Conservation (phyloP, 768 basidiomycete genomes). For the Xerocomellus intermedius region DNA sequence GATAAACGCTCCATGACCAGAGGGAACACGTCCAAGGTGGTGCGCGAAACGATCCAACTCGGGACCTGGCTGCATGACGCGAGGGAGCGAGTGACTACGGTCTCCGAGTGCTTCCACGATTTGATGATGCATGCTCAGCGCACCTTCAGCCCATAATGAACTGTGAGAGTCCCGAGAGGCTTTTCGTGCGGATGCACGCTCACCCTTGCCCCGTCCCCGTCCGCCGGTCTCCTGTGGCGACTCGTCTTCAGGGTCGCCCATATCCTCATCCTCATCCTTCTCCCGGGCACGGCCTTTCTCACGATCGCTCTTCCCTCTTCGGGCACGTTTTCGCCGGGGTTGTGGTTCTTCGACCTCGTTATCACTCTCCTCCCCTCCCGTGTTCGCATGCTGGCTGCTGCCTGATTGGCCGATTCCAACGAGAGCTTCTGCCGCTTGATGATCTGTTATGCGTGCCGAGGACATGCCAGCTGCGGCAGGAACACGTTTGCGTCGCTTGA, state of each 20-base stretch:
- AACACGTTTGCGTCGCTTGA: constrained; percentile 96
- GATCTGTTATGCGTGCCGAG: constrained; percentile 65
- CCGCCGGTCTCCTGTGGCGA: constrained; percentile 32
- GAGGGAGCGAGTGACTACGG: constrained; percentile 34
- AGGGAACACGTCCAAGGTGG: constrained; percentile 35
- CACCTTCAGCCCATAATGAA: constrained; percentile 35
- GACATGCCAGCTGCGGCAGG: constrained; percentile 68
- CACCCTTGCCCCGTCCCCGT: constrained; percentile 36
- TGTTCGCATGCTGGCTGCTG: constrained; percentile 35
- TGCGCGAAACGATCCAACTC: constrained; percentile 35
- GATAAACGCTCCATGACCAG: constrained; percentile 36
- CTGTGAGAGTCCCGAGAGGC: constrained; percentile 36
- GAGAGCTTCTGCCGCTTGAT: constrained; percentile 86
- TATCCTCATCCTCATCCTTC: constrained; percentile 48
- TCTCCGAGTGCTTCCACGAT: constrained; percentile 36
- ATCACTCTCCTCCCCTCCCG: constrained; percentile 43
- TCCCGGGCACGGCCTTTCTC: constrained; percentile 37
- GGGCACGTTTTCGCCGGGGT: constrained; percentile 59
- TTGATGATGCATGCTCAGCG: constrained; percentile 35
- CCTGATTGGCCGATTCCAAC: constrained; percentile 71
- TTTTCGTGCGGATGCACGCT: constrained; percentile 36
- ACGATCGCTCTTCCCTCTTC: constrained; percentile 39
- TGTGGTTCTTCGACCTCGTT: constrained; percentile 40
- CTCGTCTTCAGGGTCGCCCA: constrained; percentile 43
- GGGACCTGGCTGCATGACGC: constrained; percentile 28